Conservation (phyloP, 139 green algal genomes). For the Gonium pectorale region DNA sequence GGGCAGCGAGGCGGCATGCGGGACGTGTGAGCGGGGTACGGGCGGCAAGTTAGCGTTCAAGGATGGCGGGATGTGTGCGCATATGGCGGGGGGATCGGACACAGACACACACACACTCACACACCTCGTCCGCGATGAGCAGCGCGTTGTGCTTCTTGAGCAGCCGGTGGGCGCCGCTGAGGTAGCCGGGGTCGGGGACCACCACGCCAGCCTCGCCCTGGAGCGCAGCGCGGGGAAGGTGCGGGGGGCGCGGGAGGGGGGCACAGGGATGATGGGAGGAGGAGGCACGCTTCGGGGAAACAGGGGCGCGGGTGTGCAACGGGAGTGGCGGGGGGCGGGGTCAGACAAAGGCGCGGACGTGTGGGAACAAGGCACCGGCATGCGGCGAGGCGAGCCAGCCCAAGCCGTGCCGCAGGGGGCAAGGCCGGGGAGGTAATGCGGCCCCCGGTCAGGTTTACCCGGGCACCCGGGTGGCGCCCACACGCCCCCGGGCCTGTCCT, state of each 20-base stretch:
- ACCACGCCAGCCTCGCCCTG: slow-evolving; percentile 94
- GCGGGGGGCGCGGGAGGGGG: neutral
- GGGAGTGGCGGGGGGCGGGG: too few species aligned
- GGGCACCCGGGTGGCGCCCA: too few species aligned
- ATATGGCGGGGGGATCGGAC: too few species aligned
- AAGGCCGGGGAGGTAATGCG: too few species aligned
- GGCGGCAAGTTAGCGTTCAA: neutral
- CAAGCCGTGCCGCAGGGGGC: too few species aligned
- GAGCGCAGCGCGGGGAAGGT: neutral
- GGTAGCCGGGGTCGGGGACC: slow-evolving; percentile 93
- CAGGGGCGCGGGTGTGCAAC: neutral
- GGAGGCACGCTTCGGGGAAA: neutral
- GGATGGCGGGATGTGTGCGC: too few species aligned
- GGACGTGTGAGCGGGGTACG: neutral
- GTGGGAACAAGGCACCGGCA: too few species aligned
- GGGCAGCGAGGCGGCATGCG: neutral
- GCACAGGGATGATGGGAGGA: neutral
- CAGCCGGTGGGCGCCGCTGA: slow-evolving; percentile 77
- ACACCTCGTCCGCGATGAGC: slow-evolving; percentile 95
- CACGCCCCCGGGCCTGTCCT: too few species aligned
- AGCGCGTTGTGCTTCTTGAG: slow-evolving; percentile 91
- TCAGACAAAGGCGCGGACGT: too few species aligned
- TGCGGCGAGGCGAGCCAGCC: too few species aligned
- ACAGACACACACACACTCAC: neutral
- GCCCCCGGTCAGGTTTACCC: too few species aligned